Evolutionary conservation across 305 asterid species (phyloP).

Genomic region (Solanum hybrid): DNA sequence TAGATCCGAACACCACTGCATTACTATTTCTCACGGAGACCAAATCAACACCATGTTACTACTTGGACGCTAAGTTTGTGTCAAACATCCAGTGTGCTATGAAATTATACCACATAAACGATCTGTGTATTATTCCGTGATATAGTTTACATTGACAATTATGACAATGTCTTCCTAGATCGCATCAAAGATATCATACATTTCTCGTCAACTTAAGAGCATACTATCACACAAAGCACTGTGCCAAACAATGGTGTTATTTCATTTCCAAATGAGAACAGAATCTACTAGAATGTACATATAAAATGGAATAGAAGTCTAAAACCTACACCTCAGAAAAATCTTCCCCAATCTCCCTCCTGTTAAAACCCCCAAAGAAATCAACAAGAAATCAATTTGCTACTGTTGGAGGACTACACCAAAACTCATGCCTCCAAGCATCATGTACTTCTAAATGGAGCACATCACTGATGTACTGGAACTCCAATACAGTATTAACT

Average conservation of each 20-base stretch:
- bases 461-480: background rate
- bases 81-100: background rate
- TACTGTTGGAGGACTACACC: conserved; percentile 1
- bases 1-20: background rate
- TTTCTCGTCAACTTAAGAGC: background rate
- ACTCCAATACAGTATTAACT: background rate
- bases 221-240: background rate
- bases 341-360: background rate
- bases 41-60: background rate
- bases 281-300: background rate
- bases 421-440: conserved; percentile 1
- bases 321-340: background rate
- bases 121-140: background rate
- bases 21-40: background rate
- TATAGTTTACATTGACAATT: background rate
- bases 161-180: background rate
- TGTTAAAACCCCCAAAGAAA: background rate
- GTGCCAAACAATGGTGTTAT: background rate
- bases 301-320: background rate
- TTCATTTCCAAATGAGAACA: conserved; percentile 1
- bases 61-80: background rate
- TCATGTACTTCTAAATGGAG: background rate
- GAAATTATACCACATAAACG: background rate
- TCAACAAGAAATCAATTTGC: background rate
- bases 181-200: background rate